Evolutionary conservation across 345 rosid species (phyloP), one percentile per base, ranked within the genome.

Genomic region (Lenwebbia sp.): DNA sequence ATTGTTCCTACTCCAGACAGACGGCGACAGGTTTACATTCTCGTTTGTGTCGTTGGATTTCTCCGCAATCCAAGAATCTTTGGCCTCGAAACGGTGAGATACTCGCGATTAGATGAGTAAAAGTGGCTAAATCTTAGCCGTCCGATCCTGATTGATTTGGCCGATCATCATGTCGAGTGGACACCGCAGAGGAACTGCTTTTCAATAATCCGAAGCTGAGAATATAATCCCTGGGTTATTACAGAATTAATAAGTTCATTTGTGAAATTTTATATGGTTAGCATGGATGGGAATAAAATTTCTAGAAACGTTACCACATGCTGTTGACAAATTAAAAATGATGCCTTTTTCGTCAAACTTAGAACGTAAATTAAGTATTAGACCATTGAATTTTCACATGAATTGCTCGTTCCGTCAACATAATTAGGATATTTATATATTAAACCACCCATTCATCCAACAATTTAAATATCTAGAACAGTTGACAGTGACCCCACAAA

Each of bases 11-110:
- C 83, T 51, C 50, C 50, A 17, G 74, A 86, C 30, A 25, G 85
- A 51, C 55, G 85, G 54, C 25, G 85, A 86, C 88, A 65, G 82
- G 62, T 41, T 52, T 40, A 74, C 58, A 83, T 81, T 82, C 74
- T 52, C 37, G 85, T 10, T 65, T 13, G 55, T 53, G 52, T 81
- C 85, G 65, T 86, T 54, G 83, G 70, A 57, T 70, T 83, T 41
- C 88, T 33, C 85, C 37, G 65, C 85, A 19, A 37, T 70, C 81
- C 81, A 37, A 70, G 62, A 56, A 83, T 83, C 62, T 21, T 28
- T 33, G 58, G 44, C 58, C 58, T 26, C 65, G 58, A 54, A 17
- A 70, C 40, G 81, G 47, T 10, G 23, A 9, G 26, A 37, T 5
- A 4, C 47, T 37, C 13, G 47, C 47, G 26, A 22, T 37, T 10